Evolutionary conservation across 177 flowering plant genomes (phyloP).

Genomic region (Vitis hybrid): DNA sequence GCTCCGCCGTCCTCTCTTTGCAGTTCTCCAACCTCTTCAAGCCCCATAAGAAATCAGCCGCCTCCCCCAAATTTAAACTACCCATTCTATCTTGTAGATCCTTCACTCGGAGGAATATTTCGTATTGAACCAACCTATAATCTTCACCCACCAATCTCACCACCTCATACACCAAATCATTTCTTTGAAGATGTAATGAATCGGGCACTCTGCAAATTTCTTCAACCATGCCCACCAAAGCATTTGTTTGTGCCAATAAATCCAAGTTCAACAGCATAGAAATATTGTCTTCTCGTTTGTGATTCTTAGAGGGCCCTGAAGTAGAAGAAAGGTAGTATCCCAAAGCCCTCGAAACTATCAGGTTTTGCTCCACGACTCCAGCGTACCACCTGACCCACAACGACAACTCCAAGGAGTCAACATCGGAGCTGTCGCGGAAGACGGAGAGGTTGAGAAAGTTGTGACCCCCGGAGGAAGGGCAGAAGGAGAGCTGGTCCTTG

Average conservation of each 20-base stretch:
- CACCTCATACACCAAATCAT: slow-evolving; percentile 26
- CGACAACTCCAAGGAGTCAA: slow-evolving; percentile 18
- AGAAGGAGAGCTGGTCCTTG: slow-evolving; percentile 26
- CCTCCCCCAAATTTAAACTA: slow-evolving; percentile 15
- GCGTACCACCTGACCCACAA: slow-evolving; percentile 42
- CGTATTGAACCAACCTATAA: slow-evolving; percentile 22
- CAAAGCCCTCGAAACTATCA: slow-evolving; percentile 18
- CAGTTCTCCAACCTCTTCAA: slow-evolving; percentile 26
- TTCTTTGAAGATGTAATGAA: slow-evolving; percentile 23
- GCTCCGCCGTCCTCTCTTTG: slow-evolving; percentile 17
- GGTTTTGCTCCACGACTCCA: slow-evolving; percentile 22
- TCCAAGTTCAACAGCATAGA: slow-evolving; percentile 9
- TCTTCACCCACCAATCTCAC: slow-evolving; percentile 26
- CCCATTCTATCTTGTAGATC: slow-evolving; percentile 18
- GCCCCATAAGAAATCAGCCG: slow-evolving; percentile 11
- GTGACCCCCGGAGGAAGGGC: slow-evolving; percentile 23
- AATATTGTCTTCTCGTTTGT: not conserved
- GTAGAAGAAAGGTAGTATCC: slow-evolving; percentile 15
- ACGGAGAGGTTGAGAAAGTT: slow-evolving; percentile 29
- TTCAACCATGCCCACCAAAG: slow-evolving; percentile 21
- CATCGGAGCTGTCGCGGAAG: slow-evolving; percentile 21
- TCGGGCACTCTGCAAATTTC: slow-evolving; percentile 18
- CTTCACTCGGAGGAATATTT: slow-evolving; percentile 16
- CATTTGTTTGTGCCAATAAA: slow-evolving; percentile 14
- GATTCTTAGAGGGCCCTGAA: not conserved